These are phyloP conservation scores for Sporisorium graminicola DNA, from an alignment of 1,284 basidiomycete species.

Conservation along the genomic window DNA sequence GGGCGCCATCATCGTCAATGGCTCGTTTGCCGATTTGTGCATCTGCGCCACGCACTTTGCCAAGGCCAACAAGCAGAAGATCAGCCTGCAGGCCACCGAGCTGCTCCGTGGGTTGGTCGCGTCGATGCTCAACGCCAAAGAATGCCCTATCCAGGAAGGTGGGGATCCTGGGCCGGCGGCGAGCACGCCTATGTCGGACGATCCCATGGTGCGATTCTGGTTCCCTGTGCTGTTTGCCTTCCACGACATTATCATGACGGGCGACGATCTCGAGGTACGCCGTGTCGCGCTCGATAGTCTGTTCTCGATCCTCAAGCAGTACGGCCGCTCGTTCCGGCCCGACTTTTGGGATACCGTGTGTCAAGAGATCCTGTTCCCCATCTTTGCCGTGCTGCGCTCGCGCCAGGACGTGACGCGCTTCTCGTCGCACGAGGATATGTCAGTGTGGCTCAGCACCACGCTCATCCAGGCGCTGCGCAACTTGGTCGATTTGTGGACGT, in stretches of 20 bases:
- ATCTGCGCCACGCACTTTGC: conserved; percentile 99
- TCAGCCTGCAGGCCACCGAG: conserved; percentile 93
- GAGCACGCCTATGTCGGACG: conserved; percentile 55
- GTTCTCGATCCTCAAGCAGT: conserved; percentile 91
- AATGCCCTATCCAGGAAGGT: conserved; percentile 54
- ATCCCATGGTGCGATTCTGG: conserved; percentile 78
- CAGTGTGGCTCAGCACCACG: conserved; percentile 98
- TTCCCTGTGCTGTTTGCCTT: conserved; percentile 95
- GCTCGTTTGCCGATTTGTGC: conserved; percentile 93
- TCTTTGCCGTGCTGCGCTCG: conserved; percentile 94
- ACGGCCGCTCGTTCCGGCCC: conserved; percentile 86
- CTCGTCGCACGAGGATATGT: conserved; percentile 97
- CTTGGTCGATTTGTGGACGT: conserved; percentile 94
- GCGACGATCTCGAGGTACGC: conserved; percentile 97
- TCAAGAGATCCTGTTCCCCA: conserved; percentile 96
- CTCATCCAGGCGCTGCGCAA: conserved; percentile 98
- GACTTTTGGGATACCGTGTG: conserved; percentile 99
- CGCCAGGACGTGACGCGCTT: conserved; percentile 85
- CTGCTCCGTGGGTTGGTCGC: conserved; percentile 88
- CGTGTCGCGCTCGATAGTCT: conserved; percentile 87
- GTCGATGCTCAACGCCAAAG: conserved; percentile 78
- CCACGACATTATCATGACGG: conserved; percentile 99
- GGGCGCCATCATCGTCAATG: conserved; percentile 87
- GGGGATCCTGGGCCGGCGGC: conserved; percentile 58
- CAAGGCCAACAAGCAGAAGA: conserved; percentile 98